Evolutionary conservation across 768 basidiomycete genomes (phyloP).

Genomic region (Suillus lakei): DNA sequence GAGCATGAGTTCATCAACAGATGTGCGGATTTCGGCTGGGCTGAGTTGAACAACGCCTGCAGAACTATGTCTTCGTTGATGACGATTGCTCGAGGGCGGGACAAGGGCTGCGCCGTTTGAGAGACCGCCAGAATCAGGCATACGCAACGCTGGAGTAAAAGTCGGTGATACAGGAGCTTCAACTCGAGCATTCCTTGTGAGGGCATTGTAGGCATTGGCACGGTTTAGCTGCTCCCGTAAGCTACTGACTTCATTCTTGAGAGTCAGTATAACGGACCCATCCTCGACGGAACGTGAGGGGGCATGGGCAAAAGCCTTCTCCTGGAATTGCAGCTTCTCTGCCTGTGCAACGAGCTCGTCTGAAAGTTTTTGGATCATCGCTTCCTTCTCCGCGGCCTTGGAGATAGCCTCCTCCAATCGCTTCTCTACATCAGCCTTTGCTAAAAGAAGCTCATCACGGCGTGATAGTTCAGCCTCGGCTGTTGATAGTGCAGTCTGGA

Average conservation of each 20-base stretch:
- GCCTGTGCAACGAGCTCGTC: conserved; percentile 78
- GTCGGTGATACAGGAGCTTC: conserved; percentile 85
- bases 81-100: conserved; percentile 49
- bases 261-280: conserved; percentile 80
- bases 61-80: conserved; percentile 86
- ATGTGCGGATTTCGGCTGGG: conserved; percentile 68
- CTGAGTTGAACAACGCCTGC: conserved; percentile 74
- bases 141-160: conserved; percentile 79
- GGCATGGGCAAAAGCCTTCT: conserved; percentile 66
- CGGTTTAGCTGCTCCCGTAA: conserved; percentile 96
- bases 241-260: conserved; percentile 91
- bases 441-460: conserved; percentile 72
- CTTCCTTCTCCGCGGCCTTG: conserved; percentile 83
- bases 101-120: conserved; percentile 51
- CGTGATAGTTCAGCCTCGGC: conserved; percentile 74
- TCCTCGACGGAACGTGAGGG: conserved; percentile 80
- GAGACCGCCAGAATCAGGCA: conserved; percentile 44
- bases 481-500: conserved; percentile 69
- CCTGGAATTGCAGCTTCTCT: conserved; percentile 74
- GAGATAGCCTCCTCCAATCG: conserved; percentile 77
- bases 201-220: conserved; percentile 87
- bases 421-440: conserved; percentile 81
- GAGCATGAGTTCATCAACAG: conserved; percentile 78
- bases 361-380: conserved; percentile 78
- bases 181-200: conserved; percentile 73